Percentiles rank a stretch among this genome's conserved stretches.
These are phyloP conservation scores for Lichenothelia convexa DNA, from an alignment of 495 filamentous ascomycete genomes.

Conservation along the genomic window DNA sequence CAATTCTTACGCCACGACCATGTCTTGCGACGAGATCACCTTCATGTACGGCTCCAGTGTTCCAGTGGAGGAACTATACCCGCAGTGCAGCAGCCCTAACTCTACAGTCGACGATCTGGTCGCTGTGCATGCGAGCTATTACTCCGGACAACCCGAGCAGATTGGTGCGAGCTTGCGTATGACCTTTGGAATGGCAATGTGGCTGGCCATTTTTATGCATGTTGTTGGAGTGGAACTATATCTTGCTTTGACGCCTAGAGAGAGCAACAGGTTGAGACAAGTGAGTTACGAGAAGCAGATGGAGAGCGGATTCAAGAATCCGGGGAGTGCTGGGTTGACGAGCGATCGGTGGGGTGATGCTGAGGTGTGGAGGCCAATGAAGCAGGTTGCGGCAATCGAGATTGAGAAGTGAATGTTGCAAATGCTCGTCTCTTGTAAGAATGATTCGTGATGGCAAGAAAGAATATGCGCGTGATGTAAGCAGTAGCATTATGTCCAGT, in stretches of 20 bases:
- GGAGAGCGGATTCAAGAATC: slow-evolving; percentile 28
- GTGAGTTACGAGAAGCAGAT: slow-evolving; percentile 33
- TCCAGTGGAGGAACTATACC: neutral
- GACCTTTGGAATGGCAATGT: slow-evolving; percentile 11
- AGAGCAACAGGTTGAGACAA: slow-evolving; percentile 27
- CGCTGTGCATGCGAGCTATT: neutral
- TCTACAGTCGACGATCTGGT: neutral
- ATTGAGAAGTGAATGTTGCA: too few species aligned
- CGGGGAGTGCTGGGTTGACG: slow-evolving; percentile 30
- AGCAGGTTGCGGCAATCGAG: too few species aligned
- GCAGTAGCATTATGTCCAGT: too few species aligned
- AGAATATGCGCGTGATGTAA: too few species aligned
- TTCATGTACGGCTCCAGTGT: neutral
- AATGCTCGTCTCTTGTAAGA: too few species aligned
- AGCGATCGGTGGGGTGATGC: slow-evolving; percentile 29
- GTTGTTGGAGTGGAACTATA: slow-evolving; percentile 31
- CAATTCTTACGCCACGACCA: slow-evolving; percentile 18
- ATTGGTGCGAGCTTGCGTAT: neutral
- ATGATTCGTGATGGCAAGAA: too few species aligned
- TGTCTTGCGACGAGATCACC: slow-evolving; percentile 27
- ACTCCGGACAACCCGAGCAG: neutral
- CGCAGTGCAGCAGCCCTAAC: neutral
- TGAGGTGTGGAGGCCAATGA: slow-evolving; percentile 6
- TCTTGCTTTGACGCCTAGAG: slow-evolving; percentile 30
- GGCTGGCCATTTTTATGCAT: slow-evolving; percentile 28